Conservation (phyloP, 768 basidiomycete genomes). For the Panus rudis region DNA sequence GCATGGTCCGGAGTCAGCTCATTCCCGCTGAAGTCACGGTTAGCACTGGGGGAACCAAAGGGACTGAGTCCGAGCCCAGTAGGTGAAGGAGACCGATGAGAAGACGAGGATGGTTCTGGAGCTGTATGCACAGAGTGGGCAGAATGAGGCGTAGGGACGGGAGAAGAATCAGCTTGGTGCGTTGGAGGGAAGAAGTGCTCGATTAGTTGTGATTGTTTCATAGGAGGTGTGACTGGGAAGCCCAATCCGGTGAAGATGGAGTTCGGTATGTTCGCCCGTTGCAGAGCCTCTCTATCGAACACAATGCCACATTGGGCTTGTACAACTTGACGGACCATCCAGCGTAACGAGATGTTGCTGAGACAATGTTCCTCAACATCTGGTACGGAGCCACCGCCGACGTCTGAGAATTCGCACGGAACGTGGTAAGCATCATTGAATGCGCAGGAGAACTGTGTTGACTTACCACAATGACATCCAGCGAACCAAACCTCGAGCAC, state of each 20-base stretch:
- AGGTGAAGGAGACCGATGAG: too few relatives aligned
- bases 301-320: constrained; percentile 49
- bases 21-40: neutral
- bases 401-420: constrained; percentile 34
- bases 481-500: constrained; percentile 78
- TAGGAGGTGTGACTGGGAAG: constrained; percentile 9
- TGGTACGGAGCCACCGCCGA: constrained; percentile 59
- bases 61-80: neutral
- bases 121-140: too few relatives aligned
- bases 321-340: constrained; percentile 72
- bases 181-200: too few relatives aligned
- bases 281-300: constrained; percentile 47
- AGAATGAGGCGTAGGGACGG: neutral
- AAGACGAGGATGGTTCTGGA: too few relatives aligned
- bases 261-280: constrained; percentile 32
- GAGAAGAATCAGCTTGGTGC: too few relatives aligned
- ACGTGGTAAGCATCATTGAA: neutral
- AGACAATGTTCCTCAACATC: constrained; percentile 39
- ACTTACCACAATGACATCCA: constrained; percentile 64
- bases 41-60: neutral
- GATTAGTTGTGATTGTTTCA: neutral
- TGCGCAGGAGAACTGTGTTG: neutral
- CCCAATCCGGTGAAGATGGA: constrained; percentile 12
- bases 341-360: constrained; percentile 57
- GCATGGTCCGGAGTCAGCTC: constrained; percentile 30